Evolutionary conservation across 1,284 basidiomycete species (phyloP), one percentile per base, ranked within the genome.

Genomic region (Puccinia hordei): DNA sequence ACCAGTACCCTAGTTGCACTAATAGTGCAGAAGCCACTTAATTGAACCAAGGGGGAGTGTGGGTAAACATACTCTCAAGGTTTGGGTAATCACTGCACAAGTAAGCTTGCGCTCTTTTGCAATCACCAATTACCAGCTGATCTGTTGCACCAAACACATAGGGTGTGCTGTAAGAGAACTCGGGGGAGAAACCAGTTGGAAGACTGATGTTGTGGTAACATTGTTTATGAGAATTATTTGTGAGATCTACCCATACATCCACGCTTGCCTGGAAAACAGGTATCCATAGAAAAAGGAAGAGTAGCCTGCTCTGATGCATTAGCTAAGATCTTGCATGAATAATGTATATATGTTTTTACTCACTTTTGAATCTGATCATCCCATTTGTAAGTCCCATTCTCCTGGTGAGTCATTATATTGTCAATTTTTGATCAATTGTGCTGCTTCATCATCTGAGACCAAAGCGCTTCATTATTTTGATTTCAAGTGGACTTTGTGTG

Each of bases 391-490:
- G n/a, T n/a, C n/a, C n/a, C n/a, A n/a, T n/a, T n/a, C n/a, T n/a
- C n/a, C n/a, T n/a, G n/a, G n/a, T n/a, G n/a, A n/a, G n/a, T 49
- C 17, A 19, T 49, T 49, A 57, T n/a, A n/a, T 57, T 57, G n/a
- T 59, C 30, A 2, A 30, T 59, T 9, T 33, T 59, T 1, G 30
- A 30, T 59, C 27, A 15, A 35, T 73, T 73, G 22, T 33, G 53
- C 15, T 46, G 51, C 46, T 74, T 61, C 53, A 57, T 38, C 46
- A 74, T 46, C 27, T 59, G 72, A n/a, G 53, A 55, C 72, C 51
- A 59, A 8, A 73, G 35, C 4, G 53, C 19, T 44, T 73, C 46
- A 53, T 44, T 73, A n/a, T 59, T 73, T 61, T 73, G 72, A 53
- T 73, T 73, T 12, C 57, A 46, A 22, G 46, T 46, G 1, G 69